These are phyloP conservation scores for Scheffersomyces cryptocercus DNA, from an alignment of 1,139 yeast genomes.

Conservation along the genomic window DNA sequence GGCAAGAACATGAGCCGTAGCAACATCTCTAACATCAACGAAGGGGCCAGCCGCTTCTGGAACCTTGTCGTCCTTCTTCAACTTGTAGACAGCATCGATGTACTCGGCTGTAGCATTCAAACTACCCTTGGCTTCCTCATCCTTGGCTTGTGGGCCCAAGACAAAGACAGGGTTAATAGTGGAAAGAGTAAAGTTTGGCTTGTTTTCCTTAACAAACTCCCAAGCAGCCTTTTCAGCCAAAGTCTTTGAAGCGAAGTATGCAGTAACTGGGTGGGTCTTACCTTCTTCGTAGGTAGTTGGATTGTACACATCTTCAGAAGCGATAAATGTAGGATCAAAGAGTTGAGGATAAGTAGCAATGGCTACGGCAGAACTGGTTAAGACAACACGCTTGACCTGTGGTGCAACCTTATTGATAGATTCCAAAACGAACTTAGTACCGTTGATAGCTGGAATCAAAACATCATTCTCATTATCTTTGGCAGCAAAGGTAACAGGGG, in stretches of 20 bases:
- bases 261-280: conserved; percentile 1
- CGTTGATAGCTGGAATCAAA: conserved; percentile 1
- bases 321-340: conserved; percentile 11
- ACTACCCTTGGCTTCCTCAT: conserved; percentile 18
- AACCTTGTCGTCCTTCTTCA: conserved; percentile 13
- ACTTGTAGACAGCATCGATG: conserved; percentile 22
- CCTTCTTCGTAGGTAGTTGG: conserved; percentile 5
- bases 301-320: conserved; percentile 5
- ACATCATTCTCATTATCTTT: conserved; percentile 2
- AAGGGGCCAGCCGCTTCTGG: conserved; percentile 15
- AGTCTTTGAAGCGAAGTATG: conserved; percentile 4
- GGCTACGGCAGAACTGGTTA: conserved; percentile 31
- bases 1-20: conserved; percentile 50
- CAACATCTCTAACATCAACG: conserved; percentile 57
- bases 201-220: conserved; percentile 18
- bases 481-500: conserved; percentile 21
- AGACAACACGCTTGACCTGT: conserved; percentile 8
- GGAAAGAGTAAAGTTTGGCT: conserved; percentile 20
- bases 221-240: conserved; percentile 7
- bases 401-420: conserved; percentile 2
- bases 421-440: background rate
- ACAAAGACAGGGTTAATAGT: conserved; percentile 23
- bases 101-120: conserved; percentile 38
- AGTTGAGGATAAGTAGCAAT: conserved; percentile 6
- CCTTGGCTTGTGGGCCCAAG: conserved; percentile 21